phyloP scores from a whole-genome alignment of 352 stramenopile genomes.

The Phytophthora europaea region DNA sequence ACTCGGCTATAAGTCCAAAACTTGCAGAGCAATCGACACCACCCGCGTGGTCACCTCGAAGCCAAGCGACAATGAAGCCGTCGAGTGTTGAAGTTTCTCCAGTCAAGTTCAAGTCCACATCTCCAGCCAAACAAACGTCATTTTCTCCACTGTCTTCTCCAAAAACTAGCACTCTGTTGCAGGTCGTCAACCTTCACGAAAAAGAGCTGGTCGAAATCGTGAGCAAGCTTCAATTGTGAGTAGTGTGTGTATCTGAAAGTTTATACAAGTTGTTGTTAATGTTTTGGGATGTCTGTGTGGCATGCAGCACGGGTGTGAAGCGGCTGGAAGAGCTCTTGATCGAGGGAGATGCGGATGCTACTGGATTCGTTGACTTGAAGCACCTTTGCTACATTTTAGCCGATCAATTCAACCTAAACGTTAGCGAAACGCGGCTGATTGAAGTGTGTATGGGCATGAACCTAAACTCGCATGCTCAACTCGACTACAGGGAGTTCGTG shows the following conservation, averaged over 20 bases:
- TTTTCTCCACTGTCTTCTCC: conserved; percentile 7
- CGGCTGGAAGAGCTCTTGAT: conserved; percentile 51
- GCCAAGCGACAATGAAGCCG: conserved; percentile 4
- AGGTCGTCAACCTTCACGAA: conserved; percentile 53
- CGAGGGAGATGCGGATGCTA: conserved; percentile 27
- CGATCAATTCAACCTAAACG: conserved; percentile 42
- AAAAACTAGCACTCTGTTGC: neutral
- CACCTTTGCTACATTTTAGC: conserved; percentile 56
- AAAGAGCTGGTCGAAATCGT: conserved; percentile 59
- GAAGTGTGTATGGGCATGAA: conserved; percentile 75
- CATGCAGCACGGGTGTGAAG: conserved; percentile 49
- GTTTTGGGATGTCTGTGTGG: neutral
- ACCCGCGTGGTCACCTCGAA: conserved; percentile 15
- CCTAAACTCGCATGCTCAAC: conserved; percentile 57
- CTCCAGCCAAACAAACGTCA: neutral
- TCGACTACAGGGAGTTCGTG: conserved; percentile 65
- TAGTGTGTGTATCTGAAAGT: neutral
- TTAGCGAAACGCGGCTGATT: conserved; percentile 52
- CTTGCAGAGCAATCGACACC: neutral
- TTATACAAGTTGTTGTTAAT: neutral
- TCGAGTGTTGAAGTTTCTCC: conserved; percentile 17
- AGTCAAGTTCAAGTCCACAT: conserved; percentile 15
- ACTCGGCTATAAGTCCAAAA: conserved; percentile 13
- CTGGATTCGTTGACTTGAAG: conserved; percentile 64
- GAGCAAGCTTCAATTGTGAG: conserved; percentile 62